phyloP scores from a whole-genome alignment of 2,329 filamentous ascomycete genomes.

The Teratosphaeria pseudoeucalypti region DNA sequence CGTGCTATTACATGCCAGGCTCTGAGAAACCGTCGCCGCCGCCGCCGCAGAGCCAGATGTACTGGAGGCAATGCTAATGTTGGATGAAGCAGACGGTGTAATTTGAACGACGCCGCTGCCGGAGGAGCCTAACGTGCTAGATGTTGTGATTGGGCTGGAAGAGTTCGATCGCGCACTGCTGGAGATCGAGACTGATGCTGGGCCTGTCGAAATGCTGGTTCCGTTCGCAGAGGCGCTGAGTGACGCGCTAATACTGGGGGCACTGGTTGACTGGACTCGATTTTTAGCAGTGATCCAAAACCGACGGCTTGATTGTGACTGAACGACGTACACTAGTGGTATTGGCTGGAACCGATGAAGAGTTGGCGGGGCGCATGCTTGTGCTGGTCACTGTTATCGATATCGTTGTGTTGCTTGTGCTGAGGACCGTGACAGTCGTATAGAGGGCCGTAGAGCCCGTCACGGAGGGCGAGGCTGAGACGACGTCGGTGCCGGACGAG shows the following conservation, averaged over 20 bases:
- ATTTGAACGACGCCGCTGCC: too few relatives aligned
- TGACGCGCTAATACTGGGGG: too few relatives aligned
- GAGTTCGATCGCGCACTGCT: too few relatives aligned
- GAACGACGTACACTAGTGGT: too few relatives aligned
- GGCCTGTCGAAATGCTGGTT: background rate
- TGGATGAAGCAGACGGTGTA: background rate
- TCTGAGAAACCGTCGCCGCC: background rate
- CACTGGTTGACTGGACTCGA: too few relatives aligned
- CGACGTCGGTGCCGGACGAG: too few relatives aligned
- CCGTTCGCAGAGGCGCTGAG: background rate
- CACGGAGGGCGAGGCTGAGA: too few relatives aligned
- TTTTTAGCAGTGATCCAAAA: too few relatives aligned
- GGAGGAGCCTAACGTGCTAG: too few relatives aligned
- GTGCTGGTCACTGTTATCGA: background rate
- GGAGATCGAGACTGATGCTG: too few relatives aligned
- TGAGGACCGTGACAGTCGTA: background rate
- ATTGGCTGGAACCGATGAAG: background rate
- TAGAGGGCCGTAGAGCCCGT: background rate
- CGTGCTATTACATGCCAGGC: constrained; percentile 1
- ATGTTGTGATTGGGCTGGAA: too few relatives aligned
- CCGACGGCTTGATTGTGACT: too few relatives aligned
- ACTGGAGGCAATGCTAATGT: background rate
- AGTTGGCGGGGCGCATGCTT: background rate
- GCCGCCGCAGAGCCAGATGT: background rate
- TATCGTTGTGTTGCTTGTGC: background rate